Evolutionary conservation across 1,139 yeast species (phyloP), one percentile per base, ranked within the genome.

Genomic region (Saccharomycopsis hybrid): DNA sequence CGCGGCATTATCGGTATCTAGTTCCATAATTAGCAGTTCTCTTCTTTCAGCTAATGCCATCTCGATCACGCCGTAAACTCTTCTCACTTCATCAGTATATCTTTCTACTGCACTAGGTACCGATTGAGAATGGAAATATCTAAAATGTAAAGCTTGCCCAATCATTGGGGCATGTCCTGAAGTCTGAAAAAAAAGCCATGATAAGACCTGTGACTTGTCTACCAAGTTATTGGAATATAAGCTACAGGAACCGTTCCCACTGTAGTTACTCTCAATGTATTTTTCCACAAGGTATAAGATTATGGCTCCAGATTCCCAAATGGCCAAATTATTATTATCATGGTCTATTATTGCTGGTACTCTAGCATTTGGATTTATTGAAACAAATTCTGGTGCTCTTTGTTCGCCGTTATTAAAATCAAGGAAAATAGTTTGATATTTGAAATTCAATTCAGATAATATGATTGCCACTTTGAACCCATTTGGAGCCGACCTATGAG

Each of bases 131-230:
- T 90, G 97, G 73, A 89, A 89, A 65, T 86, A 87, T 60, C 92
- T 75, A 71, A 90, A 90, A 71, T 90, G 97, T 59, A 89, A 75
- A 2, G 97, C 97, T 65, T 90, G 97, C 27, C 97, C 97, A 60
- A 90, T 87, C 96, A 90, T 90, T 30, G 97, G 97, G 0, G 97
- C 96, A 64, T 89, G 97, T 11, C 97, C 97, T 11, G 95, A 84
- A 2, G 97, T 88, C 68, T 90, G 97, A 72, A 89, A 89, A 63
- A 88, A 90, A 45, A 90, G 73, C 97, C 97, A 90, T 24, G 90
- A 80, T 54, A 81, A 76, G 54, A 90, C 87, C 62, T 83, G 90
- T n/a, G 89, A 76, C 68, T 89, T 96, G 59, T 87, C 96, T 3
- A 80, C 74, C 49, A 85, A 65, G 64, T 84, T 85, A 54, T 80